Conservation (phyloP, 2,329 filamentous ascomycete species). For the Metarhizium brunneum region DNA sequence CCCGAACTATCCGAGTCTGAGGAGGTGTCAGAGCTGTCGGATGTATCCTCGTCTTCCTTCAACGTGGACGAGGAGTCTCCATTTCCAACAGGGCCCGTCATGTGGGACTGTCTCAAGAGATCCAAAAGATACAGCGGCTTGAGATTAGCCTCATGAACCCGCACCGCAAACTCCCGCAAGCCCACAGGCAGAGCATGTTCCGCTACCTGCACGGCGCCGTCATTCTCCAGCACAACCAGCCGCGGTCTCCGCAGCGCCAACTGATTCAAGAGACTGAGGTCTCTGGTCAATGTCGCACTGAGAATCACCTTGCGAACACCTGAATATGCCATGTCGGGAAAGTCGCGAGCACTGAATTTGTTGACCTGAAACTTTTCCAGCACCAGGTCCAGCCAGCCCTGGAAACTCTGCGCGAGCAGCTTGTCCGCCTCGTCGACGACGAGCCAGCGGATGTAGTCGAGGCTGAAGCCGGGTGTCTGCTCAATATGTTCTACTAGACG, state of each 20-base stretch:
- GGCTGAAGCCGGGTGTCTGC: conserved; percentile 70
- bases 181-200: conserved; percentile 50
- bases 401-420: conserved; percentile 81
- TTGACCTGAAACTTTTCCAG: conserved; percentile 48
- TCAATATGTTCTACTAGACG: conserved; percentile 85
- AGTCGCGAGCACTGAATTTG: conserved; percentile 42
- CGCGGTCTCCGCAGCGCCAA: conserved; percentile 65
- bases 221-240: conserved; percentile 63
- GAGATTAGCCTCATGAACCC: conserved; percentile 57
- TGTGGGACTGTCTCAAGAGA: conserved; percentile 52
- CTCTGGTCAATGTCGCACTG: conserved; percentile 85
- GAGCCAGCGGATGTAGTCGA: conserved; percentile 76
- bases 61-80: background rate
- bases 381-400: conserved; percentile 75
- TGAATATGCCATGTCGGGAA: conserved; percentile 39
- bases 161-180: conserved; percentile 56
- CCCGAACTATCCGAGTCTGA: conserved; percentile 20
- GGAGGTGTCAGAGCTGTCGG: conserved; percentile 12
- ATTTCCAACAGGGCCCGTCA: conserved; percentile 20
- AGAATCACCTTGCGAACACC: conserved; percentile 73
- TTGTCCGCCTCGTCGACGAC: conserved; percentile 93
- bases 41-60: conserved; percentile 4
- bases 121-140: conserved; percentile 83
- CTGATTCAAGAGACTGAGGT: conserved; percentile 69
- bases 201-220: conserved; percentile 30